Percentiles rank a stretch among this genome's conserved stretches.
Conservation (phyloP, 140 eudicot species). For the Erigeron philadelphicus region DNA sequence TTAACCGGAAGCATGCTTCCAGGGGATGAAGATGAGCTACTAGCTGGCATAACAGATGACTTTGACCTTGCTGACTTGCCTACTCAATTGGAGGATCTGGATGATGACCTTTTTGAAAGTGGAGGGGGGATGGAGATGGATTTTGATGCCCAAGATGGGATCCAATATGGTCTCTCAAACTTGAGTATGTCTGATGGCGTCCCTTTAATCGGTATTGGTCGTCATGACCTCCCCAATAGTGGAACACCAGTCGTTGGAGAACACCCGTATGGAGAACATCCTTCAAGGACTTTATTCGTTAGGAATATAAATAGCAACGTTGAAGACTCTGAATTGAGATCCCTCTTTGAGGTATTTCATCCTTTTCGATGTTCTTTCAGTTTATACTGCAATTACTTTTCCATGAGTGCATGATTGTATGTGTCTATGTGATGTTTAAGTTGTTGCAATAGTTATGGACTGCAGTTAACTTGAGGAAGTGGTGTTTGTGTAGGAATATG, state of each 20-base stretch:
- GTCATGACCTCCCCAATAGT: slow-evolving; percentile 47
- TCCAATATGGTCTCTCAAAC: slow-evolving; percentile 43
- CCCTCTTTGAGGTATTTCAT: slow-evolving; percentile 75
- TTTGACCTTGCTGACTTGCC: slow-evolving; percentile 77
- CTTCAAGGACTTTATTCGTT: slow-evolving; percentile 86
- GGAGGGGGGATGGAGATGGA: slow-evolving; percentile 96
- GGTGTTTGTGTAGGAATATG: slow-evolving; percentile 61
- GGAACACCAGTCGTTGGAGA: slow-evolving; percentile 66
- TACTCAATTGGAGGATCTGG: slow-evolving; percentile 79
- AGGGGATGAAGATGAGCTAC: slow-evolving; percentile 75
- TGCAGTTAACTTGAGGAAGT: background rate
- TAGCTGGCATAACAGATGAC: slow-evolving; percentile 70
- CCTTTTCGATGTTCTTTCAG: slow-evolving; percentile 1
- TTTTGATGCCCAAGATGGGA: slow-evolving; percentile 47
- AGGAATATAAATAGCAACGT: slow-evolving; percentile 90
- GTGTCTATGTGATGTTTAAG: background rate
- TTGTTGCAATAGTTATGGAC: too few species aligned
- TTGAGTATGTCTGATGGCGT: slow-evolving; percentile 51
- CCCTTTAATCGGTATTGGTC: slow-evolving; percentile 40
- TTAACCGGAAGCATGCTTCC: slow-evolving; percentile 62
- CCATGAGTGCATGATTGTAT: background rate
- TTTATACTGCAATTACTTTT: background rate
- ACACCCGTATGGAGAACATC: slow-evolving; percentile 97
- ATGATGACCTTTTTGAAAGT: slow-evolving; percentile 80
- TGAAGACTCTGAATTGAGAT: slow-evolving; percentile 71